A percentile compares a stretch with the other conserved stretches of the same genome.
Evolutionary conservation across 345 rosid genomes (phyloP).

Genomic region (Gossypium thurberi): DNA sequence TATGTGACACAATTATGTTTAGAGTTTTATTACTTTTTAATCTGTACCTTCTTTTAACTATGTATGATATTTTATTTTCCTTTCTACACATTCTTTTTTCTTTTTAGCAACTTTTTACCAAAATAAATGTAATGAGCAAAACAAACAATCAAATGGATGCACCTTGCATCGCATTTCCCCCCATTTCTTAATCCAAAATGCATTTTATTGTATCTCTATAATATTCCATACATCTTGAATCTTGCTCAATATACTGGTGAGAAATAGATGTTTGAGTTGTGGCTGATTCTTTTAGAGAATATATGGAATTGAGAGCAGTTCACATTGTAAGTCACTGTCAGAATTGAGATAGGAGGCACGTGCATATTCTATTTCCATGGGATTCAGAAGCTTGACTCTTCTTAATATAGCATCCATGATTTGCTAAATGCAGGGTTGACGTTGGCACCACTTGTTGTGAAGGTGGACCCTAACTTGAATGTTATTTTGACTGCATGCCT

Average conservation of each 20-base stretch:
- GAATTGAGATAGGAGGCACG: background rate
- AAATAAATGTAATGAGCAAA: background rate
- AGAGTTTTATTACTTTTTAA: background rate
- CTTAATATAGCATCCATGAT: slow-evolving; percentile 2
- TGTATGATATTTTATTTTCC: background rate
- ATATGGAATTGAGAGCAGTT: background rate
- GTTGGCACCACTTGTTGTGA: slow-evolving; percentile 84
- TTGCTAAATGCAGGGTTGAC: slow-evolving; percentile 59
- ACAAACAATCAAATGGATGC: background rate
- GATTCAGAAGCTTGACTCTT: background rate
- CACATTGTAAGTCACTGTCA: background rate
- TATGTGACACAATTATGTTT: background rate
- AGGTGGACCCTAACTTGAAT: slow-evolving; percentile 85
- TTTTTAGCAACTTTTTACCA: background rate
- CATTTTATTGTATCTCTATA: background rate
- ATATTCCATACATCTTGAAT: background rate
- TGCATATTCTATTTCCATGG: background rate
- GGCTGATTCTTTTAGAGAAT: background rate
- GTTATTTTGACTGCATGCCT: slow-evolving; percentile 83
- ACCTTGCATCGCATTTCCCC: background rate
- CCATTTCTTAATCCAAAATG: background rate
- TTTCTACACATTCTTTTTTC: background rate
- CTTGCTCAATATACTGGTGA: background rate
- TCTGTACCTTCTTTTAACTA: background rate
- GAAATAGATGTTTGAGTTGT: background rate